Evolutionary conservation across 2,329 filamentous ascomycete genomes (phyloP).

Genomic region (Exserohilum turcica): DNA sequence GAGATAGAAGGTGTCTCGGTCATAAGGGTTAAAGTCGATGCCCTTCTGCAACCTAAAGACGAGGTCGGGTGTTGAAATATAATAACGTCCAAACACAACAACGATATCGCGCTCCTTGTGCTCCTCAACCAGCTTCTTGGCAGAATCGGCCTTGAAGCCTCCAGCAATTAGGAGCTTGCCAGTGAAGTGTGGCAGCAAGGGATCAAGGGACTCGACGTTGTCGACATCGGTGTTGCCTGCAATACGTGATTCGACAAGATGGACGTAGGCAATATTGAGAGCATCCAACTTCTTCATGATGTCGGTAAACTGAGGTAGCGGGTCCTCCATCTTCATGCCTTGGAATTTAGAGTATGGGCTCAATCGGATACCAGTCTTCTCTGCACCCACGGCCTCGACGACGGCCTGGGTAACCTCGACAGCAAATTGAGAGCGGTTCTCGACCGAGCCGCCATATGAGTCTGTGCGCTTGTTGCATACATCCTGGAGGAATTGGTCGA

Average conservation of each 20-base stretch:
- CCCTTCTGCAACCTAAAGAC: slow-evolving; percentile 53
- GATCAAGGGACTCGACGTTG: slow-evolving; percentile 26
- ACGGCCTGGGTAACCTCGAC: slow-evolving; percentile 61
- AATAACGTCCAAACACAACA: slow-evolving; percentile 56
- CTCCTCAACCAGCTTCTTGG: slow-evolving; percentile 47
- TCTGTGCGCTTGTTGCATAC: slow-evolving; percentile 61
- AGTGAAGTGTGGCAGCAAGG: slow-evolving; percentile 30
- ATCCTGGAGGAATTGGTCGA: slow-evolving; percentile 69
- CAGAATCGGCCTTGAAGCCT: slow-evolving; percentile 49
- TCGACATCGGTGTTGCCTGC: slow-evolving; percentile 49
- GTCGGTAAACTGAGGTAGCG: slow-evolving; percentile 66
- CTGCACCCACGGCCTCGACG: slow-evolving; percentile 57
- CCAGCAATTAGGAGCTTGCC: slow-evolving; percentile 50
- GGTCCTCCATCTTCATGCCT: slow-evolving; percentile 67
- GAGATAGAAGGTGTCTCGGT: slow-evolving; percentile 55
- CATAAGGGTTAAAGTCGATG: slow-evolving; percentile 52
- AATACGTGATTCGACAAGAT: slow-evolving; percentile 63
- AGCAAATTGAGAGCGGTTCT: slow-evolving; percentile 59
- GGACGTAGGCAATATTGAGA: slow-evolving; percentile 57
- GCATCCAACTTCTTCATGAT: slow-evolving; percentile 58
- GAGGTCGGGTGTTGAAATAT: slow-evolving; percentile 57
- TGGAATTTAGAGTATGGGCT: slow-evolving; percentile 67
- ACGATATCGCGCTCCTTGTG: slow-evolving; percentile 52
- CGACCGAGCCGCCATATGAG: slow-evolving; percentile 54
- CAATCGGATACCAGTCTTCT: slow-evolving; percentile 64